Evolutionary conservation across 208 protist genomes (phyloP).

Genomic region (Acanthamoeba healyi): DNA sequence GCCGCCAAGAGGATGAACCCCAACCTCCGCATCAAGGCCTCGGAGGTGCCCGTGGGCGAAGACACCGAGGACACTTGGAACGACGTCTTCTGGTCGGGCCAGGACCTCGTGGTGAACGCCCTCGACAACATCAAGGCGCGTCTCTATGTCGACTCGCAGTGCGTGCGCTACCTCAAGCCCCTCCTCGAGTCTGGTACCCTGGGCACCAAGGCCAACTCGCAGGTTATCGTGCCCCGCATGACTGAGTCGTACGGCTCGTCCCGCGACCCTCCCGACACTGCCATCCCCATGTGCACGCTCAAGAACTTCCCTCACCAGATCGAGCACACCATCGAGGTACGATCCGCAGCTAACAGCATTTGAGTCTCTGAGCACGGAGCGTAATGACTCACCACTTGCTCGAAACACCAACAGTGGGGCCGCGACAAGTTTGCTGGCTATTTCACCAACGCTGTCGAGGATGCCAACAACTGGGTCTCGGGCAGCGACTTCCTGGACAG

Average conservation of each 20-base stretch:
- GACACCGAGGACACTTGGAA: constrained; percentile 95
- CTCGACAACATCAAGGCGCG: constrained; percentile 99
- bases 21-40: constrained; percentile 90
- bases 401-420: constrained; percentile 87
- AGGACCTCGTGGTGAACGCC: constrained; percentile 98
- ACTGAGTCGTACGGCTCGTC: constrained; percentile 98
- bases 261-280: constrained; percentile 97
- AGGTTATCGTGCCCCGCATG: constrained; percentile 84
- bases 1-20: constrained; percentile 96
- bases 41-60: constrained; percentile 90
- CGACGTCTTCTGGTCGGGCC: constrained; percentile 96
- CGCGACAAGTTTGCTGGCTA: constrained; percentile 91
- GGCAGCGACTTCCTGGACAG: constrained; percentile 26
- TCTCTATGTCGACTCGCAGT: constrained; percentile 96
- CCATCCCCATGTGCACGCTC: constrained; percentile 99
- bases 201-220: constrained; percentile 89
- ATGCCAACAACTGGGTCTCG: constrained; percentile 85
- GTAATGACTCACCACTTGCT: no score
- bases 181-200: constrained; percentile 99
- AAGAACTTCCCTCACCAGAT: constrained; percentile 99
- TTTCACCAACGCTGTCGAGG: constrained; percentile 89
- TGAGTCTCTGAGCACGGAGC: no score
- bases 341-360: no score
- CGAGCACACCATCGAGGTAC: constrained; percentile 98
- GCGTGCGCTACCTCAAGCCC: constrained; percentile 97